phyloP scores from a whole-genome alignment of 257 asterid genomes.

The Scutellaria baicalensis region DNA sequence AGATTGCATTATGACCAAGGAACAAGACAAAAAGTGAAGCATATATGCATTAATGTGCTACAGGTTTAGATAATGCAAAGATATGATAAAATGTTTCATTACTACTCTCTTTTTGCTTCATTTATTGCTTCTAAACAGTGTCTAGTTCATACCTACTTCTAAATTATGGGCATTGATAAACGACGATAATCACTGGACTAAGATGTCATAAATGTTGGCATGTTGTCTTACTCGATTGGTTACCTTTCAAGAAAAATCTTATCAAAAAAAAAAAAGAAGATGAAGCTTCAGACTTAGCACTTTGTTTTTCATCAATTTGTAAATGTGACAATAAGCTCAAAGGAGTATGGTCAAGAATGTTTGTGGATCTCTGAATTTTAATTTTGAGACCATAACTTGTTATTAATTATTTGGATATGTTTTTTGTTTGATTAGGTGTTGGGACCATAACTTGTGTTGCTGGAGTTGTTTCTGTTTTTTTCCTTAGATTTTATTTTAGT shows the following conservation, averaged over 20 bases:
- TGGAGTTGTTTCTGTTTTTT: no score
- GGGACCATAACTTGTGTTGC: no score
- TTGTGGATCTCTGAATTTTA: background rate
- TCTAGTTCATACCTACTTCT: background rate
- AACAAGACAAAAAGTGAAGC: background rate
- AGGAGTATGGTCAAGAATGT: background rate
- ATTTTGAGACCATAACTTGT: background rate
- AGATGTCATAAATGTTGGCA: background rate
- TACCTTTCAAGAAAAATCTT: no score
- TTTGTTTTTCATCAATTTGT: background rate
- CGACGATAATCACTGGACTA: background rate
- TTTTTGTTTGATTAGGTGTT: slow-evolving; percentile 39
- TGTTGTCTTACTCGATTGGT: slow-evolving; percentile 29
- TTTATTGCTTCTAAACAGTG: slow-evolving; percentile 15
- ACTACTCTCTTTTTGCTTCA: background rate
- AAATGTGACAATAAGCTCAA: background rate
- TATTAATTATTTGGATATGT: background rate
- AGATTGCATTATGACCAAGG: no score
- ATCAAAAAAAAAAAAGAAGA: no score
- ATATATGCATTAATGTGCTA: background rate
- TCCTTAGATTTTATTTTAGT: no score
- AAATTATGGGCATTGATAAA: background rate
- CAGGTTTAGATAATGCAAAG: background rate
- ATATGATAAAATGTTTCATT: background rate
- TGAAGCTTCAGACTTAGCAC: no score